Conservation (phyloP, 345 rosid species). For the Conringia planisiliqua region DNA sequence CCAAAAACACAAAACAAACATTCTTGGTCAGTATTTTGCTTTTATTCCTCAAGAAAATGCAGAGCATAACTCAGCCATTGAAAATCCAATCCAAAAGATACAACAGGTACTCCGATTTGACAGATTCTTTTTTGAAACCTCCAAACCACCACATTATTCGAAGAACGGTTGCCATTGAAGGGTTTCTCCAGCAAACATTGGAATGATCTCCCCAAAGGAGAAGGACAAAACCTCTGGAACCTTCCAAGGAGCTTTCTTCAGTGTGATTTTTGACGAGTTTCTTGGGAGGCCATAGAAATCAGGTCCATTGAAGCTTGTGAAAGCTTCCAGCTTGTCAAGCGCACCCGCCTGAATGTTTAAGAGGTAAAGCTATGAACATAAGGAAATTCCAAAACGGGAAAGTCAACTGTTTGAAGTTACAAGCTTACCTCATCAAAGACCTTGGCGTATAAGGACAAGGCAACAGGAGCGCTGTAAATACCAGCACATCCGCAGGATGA, state of each 20-base stretch:
- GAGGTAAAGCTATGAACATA: neutral
- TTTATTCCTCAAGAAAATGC: slow-evolving; percentile 22
- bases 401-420: neutral
- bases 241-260: slow-evolving; percentile 64
- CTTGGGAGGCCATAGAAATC: slow-evolving; percentile 95
- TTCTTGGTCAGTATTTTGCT: slow-evolving; percentile 14
- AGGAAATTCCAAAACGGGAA: neutral
- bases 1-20: neutral
- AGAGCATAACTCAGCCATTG: slow-evolving; percentile 2
- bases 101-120: neutral
- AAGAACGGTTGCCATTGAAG: slow-evolving; percentile 57
- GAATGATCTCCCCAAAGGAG: slow-evolving; percentile 70
- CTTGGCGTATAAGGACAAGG: slow-evolving; percentile 67
- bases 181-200: slow-evolving; percentile 86
- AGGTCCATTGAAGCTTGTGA: slow-evolving; percentile 92
- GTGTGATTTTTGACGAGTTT: slow-evolving; percentile 64
- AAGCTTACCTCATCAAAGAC: slow-evolving; percentile 71
- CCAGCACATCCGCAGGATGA: slow-evolving; percentile 94
- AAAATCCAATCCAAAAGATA: slow-evolving; percentile 8
- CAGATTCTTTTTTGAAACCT: neutral
- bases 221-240: slow-evolving; percentile 70
- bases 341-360: slow-evolving; percentile 62
- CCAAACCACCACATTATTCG: slow-evolving; percentile 10
- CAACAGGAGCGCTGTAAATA: slow-evolving; percentile 69
- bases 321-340: slow-evolving; percentile 87